Evolutionary conservation across 2,329 filamentous ascomycete genomes (phyloP).

Genomic region (Monosporascus sp.): DNA sequence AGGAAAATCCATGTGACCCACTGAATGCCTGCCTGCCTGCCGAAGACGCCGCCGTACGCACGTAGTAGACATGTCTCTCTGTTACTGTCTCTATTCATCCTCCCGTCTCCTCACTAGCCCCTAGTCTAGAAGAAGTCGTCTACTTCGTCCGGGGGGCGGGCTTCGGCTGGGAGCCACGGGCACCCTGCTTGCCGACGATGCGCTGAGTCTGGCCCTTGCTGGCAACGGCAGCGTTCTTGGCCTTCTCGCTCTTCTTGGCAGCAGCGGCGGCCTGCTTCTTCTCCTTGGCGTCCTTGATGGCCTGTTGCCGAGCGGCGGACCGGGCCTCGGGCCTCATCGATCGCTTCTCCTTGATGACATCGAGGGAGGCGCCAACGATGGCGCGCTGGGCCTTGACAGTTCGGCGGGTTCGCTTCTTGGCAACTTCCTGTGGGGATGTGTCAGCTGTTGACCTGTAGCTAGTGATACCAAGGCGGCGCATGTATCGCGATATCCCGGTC

Average conservation of each 20-base stretch:
- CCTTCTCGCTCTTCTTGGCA: conserved; percentile 99
- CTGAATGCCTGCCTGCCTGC: conserved; percentile 10
- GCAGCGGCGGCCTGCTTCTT: conserved; percentile 86
- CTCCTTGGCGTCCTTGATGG: conserved; percentile 98
- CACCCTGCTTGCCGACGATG: conserved; percentile 94
- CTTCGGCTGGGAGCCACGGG: conserved; percentile 86
- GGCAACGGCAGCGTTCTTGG: conserved; percentile 73
- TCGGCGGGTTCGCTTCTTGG: conserved; percentile 98
- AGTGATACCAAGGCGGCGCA: too few relatives aligned
- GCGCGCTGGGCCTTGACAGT: conserved; percentile 98
- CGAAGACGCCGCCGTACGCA: conserved; percentile 30
- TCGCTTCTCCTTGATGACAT: conserved; percentile 99
- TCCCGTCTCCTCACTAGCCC: not conserved
- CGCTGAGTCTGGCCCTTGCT: conserved; percentile 73
- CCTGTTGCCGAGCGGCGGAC: conserved; percentile 78
- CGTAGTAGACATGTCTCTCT: conserved; percentile 9
- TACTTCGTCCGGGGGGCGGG: conserved; percentile 64
- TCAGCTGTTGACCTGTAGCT: conserved; percentile 27
- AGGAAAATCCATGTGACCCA: conserved; percentile 17
- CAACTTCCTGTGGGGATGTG: conserved; percentile 73
- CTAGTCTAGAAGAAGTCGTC: not conserved
- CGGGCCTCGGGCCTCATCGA: conserved; percentile 92
- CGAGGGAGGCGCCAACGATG: conserved; percentile 97
- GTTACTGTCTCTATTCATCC: conserved; percentile 2
- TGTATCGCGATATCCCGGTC: too few relatives aligned